phyloP scores from a whole-genome alignment of 495 filamentous ascomycete genomes.

The Penicilliopsis zonata region DNA sequence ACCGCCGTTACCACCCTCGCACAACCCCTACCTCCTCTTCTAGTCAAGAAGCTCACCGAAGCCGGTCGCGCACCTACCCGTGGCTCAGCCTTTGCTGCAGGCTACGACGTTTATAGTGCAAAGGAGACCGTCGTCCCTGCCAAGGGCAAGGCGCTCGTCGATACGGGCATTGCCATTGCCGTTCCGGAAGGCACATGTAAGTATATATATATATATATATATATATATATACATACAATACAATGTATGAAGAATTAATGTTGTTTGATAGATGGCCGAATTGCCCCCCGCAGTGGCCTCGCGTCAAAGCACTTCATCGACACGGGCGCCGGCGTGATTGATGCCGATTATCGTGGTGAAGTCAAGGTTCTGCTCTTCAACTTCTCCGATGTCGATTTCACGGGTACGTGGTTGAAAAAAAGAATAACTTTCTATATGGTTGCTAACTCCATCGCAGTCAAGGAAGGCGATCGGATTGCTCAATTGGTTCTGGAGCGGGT shows the following conservation, averaged over 20 bases:
- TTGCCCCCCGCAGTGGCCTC: constrained; percentile 86
- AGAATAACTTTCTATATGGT: background rate
- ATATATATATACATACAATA: background rate
- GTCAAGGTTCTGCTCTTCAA: constrained; percentile 94
- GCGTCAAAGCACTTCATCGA: constrained; percentile 92
- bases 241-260: background rate
- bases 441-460: constrained; percentile 32
- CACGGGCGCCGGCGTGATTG: constrained; percentile 89
- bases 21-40: constrained; percentile 44
- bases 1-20: constrained; percentile 24
- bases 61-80: constrained; percentile 69
- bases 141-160: constrained; percentile 72
- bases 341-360: constrained; percentile 90
- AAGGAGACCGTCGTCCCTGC: constrained; percentile 63
- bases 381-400: constrained; percentile 71
- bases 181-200: constrained; percentile 79
- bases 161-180: constrained; percentile 82
- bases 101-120: constrained; percentile 82
- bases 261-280: constrained; percentile 59
- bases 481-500: constrained; percentile 85
- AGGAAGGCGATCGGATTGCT: constrained; percentile 78
- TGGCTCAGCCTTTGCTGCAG: constrained; percentile 79
- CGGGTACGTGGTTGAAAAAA: constrained; percentile 11
- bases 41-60: constrained; percentile 74
- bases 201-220: constrained; percentile 18